Evolutionary conservation across 345 rosid species (phyloP), one percentile per base, ranked within the genome.

Genomic region (Diplotaxis tenuifolia): DNA sequence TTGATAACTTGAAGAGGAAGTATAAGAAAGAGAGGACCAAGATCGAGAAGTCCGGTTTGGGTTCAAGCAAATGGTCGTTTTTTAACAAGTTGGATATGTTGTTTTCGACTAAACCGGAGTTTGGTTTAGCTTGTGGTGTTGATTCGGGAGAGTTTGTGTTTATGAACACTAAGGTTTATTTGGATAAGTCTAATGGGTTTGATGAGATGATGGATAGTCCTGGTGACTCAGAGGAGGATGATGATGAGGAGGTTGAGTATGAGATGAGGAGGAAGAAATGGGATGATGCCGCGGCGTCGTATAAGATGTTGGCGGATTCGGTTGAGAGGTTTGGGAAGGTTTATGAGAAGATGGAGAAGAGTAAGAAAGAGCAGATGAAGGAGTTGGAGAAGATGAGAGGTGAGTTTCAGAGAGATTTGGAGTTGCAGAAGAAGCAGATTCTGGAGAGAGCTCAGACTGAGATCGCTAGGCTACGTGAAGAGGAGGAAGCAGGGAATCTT

Each of bases 181-280:
- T 88, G 72, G 89, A 85, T 75, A 89, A 85, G 10, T 84, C 90
- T 2, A 90, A 90, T 54, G 93, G 98, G 15, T 83, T 87, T 73
- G 97, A 92, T 78, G 91, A 86, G 84, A 88, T 89, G 93, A 86
- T 89, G 83, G 98, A 90, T 76, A 96, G 96, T 81, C 98, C 98
- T 7, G 93, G 83, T 31, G 84, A 84, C 75, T 88, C 97, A 0
- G 95, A 88, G 5, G 79, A 68, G 0, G 73, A 75, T 9, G 50
- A 80, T 1, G 80, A 81, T 5, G 84, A 71, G 5, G 89, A 90
- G n/a, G 85, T 25, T 89, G 68, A 89, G 83, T 86, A 85, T 76
- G 88, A 47, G 22, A 47, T 20, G 54, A 47, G 54, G 54, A 47
- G 21, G 54, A 47, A 84, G 72, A n/a, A n/a, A n/a, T n/a, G 49